Conservation (phyloP, 768 basidiomycete genomes). For the Lactarius quietus region DNA sequence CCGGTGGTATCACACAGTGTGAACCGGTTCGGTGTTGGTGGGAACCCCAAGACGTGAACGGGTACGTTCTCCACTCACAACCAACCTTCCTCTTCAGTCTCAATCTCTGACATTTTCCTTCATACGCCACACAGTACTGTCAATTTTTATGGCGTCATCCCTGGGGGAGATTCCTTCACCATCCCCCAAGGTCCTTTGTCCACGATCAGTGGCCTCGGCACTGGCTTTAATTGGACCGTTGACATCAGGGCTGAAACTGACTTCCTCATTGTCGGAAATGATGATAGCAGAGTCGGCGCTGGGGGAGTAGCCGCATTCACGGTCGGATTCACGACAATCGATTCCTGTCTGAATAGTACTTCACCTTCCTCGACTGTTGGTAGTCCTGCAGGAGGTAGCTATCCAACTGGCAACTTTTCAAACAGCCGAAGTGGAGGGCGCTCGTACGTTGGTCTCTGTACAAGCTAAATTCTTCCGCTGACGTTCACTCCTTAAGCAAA, state of each 20-base stretch:
- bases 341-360: conserved; percentile 44
- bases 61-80: conserved; percentile 37
- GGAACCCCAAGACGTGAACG: conserved; percentile 48
- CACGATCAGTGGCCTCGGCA: conserved; percentile 41
- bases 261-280: conserved; percentile 63
- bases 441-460: too few species aligned
- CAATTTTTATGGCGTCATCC: too few species aligned
- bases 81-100: not conserved
- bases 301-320: conserved; percentile 61
- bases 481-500: conserved; percentile 5
- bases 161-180: too few species aligned
- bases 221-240: conserved; percentile 69
- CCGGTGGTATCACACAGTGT: conserved; percentile 69
- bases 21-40: conserved; percentile 61
- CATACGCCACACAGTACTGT: too few species aligned
- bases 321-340: conserved; percentile 58
- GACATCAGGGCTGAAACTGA: conserved; percentile 61
- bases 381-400: conserved; percentile 67
- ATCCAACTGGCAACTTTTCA: conserved; percentile 50
- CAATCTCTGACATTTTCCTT: too few species aligned
- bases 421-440: conserved; percentile 27
- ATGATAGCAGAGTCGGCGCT: conserved; percentile 59
- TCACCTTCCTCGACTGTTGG: conserved; percentile 80
- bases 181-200: too few species aligned
- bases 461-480: not conserved